phyloP scores from a whole-genome alignment of 768 basidiomycete species.

The Clavulina sp. region DNA sequence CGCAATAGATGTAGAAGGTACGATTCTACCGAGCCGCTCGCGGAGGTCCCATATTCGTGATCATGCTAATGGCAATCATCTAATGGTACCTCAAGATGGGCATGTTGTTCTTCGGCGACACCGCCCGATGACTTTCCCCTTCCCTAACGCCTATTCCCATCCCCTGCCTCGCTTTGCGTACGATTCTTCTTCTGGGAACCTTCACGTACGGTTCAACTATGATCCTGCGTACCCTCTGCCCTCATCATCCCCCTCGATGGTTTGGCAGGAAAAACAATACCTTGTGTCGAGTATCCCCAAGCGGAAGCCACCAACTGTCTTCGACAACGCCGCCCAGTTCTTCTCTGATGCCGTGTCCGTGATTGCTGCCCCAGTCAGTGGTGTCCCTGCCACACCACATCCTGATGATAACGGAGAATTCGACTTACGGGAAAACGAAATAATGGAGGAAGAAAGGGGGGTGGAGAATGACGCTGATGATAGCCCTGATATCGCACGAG shows the following conservation, averaged over 20 bases:
- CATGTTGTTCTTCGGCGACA: slow-evolving; percentile 57
- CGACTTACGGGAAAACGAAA: slow-evolving; percentile 60
- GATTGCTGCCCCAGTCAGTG: slow-evolving; percentile 7
- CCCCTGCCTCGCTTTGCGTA: slow-evolving; percentile 44
- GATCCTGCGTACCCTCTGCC: slow-evolving; percentile 46
- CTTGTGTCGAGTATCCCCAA: slow-evolving; percentile 48
- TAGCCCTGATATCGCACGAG: slow-evolving; percentile 36
- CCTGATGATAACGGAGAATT: slow-evolving; percentile 43
- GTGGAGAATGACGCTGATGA: slow-evolving; percentile 71
- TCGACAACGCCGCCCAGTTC: slow-evolving; percentile 56
- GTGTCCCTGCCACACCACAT: not conserved
- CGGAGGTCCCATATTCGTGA: too few relatives aligned
- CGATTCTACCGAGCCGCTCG: not conserved
- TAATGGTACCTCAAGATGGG: slow-evolving; percentile 29
- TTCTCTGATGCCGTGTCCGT: slow-evolving; percentile 30
- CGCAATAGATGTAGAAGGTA: slow-evolving; percentile 66
- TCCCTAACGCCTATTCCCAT: slow-evolving; percentile 62
- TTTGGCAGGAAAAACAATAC: slow-evolving; percentile 44
- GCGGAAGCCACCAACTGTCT: slow-evolving; percentile 45
- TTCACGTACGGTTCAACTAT: slow-evolving; percentile 38
- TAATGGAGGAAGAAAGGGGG: slow-evolving; percentile 58
- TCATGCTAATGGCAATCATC: too few relatives aligned
- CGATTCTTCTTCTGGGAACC: slow-evolving; percentile 33
- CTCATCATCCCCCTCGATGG: slow-evolving; percentile 19
- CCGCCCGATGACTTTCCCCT: slow-evolving; percentile 56